Conservation (phyloP, 1,284 basidiomycete genomes). For the Omphalotus olearius region DNA sequence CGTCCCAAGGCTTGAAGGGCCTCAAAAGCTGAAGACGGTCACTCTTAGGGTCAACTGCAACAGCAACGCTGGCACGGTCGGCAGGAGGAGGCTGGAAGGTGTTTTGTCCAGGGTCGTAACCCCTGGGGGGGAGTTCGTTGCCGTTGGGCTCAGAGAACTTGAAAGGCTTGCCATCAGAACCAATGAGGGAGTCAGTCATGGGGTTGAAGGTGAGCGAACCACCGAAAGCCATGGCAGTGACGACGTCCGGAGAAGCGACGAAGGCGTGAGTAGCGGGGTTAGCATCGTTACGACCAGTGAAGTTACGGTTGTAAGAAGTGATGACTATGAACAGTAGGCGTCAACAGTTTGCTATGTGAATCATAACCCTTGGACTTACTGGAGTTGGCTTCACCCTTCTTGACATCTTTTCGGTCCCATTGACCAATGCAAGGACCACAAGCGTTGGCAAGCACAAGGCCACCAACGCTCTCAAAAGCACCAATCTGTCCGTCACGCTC, state of each 20-base stretch:
- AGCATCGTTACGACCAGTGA: conserved; percentile 99
- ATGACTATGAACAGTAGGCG: conserved; percentile 57
- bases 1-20: conserved; percentile 93
- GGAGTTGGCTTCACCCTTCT: conserved; percentile 96
- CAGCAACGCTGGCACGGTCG: conserved; percentile 81
- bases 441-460: conserved; percentile 95
- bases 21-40: conserved; percentile 94
- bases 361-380: conserved; percentile 43
- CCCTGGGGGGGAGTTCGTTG: conserved; percentile 88
- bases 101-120: conserved; percentile 96
- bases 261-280: conserved; percentile 99
- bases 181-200: conserved; percentile 84
- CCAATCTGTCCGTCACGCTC: conserved; percentile 93
- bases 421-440: conserved; percentile 99
- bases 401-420: conserved; percentile 96
- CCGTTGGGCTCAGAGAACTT: conserved; percentile 92
- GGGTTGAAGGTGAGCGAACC: conserved; percentile 97
- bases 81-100: conserved; percentile 95
- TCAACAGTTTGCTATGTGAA: conserved; percentile 8
- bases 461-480: conserved; percentile 84
- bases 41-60: conserved; percentile 84
- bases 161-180: conserved; percentile 95
- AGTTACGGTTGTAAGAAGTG: conserved; percentile 99
- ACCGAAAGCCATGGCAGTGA: conserved; percentile 96
- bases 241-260: conserved; percentile 96